Conservation (phyloP, 2,329 filamentous ascomycete species). For the Bisporella sp. region DNA sequence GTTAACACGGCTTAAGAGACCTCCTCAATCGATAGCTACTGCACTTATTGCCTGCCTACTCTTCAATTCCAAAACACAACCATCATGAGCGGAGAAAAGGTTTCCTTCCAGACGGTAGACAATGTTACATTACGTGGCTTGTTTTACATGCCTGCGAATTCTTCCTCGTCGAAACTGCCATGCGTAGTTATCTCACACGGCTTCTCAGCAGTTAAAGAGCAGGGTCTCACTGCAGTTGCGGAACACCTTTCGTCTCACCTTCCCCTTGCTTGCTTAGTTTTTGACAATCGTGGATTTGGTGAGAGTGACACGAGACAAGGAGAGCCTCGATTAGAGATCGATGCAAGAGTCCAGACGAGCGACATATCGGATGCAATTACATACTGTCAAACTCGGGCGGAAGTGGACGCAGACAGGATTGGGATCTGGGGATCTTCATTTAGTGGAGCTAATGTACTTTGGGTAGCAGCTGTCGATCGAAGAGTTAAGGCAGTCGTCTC, state of each 20-base stretch:
- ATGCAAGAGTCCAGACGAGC: constrained; percentile 23
- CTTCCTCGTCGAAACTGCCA: constrained; percentile 8
- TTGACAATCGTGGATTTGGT: constrained; percentile 30
- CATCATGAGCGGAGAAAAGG: constrained; percentile 7
- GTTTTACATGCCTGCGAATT: constrained; percentile 18
- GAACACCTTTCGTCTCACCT: constrained; percentile 15
- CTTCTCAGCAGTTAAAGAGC: constrained; percentile 19
- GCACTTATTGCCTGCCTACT: neutral
- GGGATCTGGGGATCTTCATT: constrained; percentile 32
- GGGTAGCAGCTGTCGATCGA: constrained; percentile 31
- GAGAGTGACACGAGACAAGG: constrained; percentile 23
- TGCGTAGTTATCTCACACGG: constrained; percentile 18
- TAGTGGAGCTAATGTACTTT: constrained; percentile 33
- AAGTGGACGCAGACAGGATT: constrained; percentile 28
- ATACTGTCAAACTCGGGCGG: constrained; percentile 24
- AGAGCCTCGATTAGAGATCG: constrained; percentile 27
- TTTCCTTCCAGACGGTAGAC: constrained; percentile 22
- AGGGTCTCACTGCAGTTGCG: constrained; percentile 19
- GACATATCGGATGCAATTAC: constrained; percentile 33
- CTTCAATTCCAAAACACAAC: neutral
- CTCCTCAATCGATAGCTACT: neutral
- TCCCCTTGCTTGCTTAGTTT: constrained; percentile 26
- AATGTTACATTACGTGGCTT: constrained; percentile 25
- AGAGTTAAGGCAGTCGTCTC: constrained; percentile 33
- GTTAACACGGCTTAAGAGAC: neutral